phyloP scores from a whole-genome alignment of 495 filamentous ascomycete species.

The Delitschia confertaspora region DNA sequence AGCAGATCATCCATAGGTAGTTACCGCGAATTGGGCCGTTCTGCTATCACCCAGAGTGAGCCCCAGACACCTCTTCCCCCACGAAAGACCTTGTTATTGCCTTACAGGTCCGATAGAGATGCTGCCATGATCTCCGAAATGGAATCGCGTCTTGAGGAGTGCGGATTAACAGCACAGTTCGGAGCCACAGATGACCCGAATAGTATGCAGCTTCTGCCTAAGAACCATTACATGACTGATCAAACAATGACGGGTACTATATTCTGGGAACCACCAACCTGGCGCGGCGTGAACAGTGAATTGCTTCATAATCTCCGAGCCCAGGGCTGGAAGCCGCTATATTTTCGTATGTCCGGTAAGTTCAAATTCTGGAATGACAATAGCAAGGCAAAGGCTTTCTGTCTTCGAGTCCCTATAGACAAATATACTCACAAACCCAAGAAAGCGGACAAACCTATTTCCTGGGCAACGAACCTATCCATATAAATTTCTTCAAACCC shows the following conservation, averaged over 20 bases:
- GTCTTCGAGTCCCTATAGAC: too few relatives aligned
- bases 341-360: background rate
- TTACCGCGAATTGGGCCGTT: too few relatives aligned
- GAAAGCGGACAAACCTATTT: slow-evolving; percentile 4
- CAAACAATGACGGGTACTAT: background rate
- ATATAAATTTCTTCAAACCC: slow-evolving; percentile 2
- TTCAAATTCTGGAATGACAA: slow-evolving; percentile 1
- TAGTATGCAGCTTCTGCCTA: background rate
- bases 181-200: background rate
- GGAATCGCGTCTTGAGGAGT: background rate
- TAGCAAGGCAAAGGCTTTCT: too few relatives aligned
- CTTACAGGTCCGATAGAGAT: background rate
- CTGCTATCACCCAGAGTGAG: background rate
- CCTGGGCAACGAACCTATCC: slow-evolving; percentile 2
- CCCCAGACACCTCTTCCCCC: background rate
- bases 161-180: background rate
- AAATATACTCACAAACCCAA: background rate
- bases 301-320: background rate
- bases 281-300: background rate
- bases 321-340: slow-evolving; percentile 1
- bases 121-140: background rate
- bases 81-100: background rate
- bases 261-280: slow-evolving; percentile 4
- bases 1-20: too few relatives aligned
- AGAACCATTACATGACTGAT: background rate